Percentiles rank a stretch among this genome's conserved stretches.
These are phyloP conservation scores for Kodamaea hsintzibuensis DNA, from an alignment of 805 yeast species.

Conservation along the genomic window DNA sequence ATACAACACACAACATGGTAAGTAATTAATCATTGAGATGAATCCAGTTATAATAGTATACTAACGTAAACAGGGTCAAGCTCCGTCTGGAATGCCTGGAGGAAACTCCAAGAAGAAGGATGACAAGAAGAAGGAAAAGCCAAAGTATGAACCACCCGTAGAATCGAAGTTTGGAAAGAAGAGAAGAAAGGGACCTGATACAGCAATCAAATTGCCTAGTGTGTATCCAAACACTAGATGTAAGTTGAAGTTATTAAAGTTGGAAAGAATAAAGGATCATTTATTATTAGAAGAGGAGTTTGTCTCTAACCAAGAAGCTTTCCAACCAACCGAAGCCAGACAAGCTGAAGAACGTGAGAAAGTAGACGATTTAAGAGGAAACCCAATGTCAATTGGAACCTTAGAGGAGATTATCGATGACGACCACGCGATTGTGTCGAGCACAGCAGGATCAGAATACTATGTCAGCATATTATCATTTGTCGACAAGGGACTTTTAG, in stretches of 20 bases:
- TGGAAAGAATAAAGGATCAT: constrained; percentile 97
- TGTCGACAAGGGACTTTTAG: constrained; percentile 93
- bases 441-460: constrained; percentile 95
- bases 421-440: constrained; percentile 97
- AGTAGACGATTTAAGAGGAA: constrained; percentile 93
- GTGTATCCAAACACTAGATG: constrained; percentile 94
- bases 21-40: constrained; percentile 1
- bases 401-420: constrained; percentile 97
- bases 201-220: constrained; percentile 78
- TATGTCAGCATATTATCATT: constrained; percentile 94
- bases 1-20: constrained; percentile 11
- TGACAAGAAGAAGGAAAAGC: constrained; percentile 75
- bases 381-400: constrained; percentile 95
- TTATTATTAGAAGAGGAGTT: constrained; percentile 92
- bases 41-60: not conserved
- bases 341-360: constrained; percentile 95
- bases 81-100: constrained; percentile 56
- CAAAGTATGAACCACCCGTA: constrained; percentile 98
- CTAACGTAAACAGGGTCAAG: constrained; percentile 46
- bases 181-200: constrained; percentile 90
- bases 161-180: constrained; percentile 91
- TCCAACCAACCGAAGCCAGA: constrained; percentile 95
- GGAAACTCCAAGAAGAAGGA: constrained; percentile 54
- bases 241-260: constrained; percentile 81
- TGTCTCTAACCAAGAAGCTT: constrained; percentile 89